Conservation (phyloP, 2,329 filamentous ascomycete species). For the Cryphonectria naterciae region DNA sequence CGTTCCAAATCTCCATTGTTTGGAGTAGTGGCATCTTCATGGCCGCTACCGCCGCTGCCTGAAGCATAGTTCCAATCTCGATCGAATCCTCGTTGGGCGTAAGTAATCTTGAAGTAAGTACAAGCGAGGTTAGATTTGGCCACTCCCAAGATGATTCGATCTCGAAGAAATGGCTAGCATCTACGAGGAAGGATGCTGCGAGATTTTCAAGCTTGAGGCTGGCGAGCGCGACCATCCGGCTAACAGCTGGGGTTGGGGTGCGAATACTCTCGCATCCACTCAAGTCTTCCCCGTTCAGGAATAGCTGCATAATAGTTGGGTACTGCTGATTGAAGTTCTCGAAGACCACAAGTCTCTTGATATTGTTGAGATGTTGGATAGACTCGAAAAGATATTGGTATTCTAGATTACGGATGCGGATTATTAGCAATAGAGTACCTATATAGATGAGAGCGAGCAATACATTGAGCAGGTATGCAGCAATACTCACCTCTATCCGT, state of each 20-base stretch:
- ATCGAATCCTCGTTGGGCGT: slow-evolving; percentile 30
- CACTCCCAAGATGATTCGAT: slow-evolving; percentile 35
- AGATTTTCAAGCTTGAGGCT: slow-evolving; percentile 38
- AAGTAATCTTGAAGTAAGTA: slow-evolving; percentile 39
- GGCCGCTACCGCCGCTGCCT: slow-evolving; percentile 34
- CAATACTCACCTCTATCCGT: slow-evolving; percentile 33
- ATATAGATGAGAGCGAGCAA: slow-evolving; percentile 27
- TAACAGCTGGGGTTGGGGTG: slow-evolving; percentile 31
- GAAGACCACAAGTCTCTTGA: slow-evolving; percentile 36
- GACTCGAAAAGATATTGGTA: slow-evolving; percentile 33
- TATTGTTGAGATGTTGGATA: slow-evolving; percentile 25
- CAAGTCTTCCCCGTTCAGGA: slow-evolving; percentile 19
- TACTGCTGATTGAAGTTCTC: slow-evolving; percentile 41
- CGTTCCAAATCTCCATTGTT: slow-evolving; percentile 44
- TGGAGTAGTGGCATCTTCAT: slow-evolving; percentile 39
- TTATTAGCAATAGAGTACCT: slow-evolving; percentile 19
- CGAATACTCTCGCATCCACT: slow-evolving; percentile 30
- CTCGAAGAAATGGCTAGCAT: slow-evolving; percentile 39
- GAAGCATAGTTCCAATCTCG: slow-evolving; percentile 31
- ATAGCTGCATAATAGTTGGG: slow-evolving; percentile 32
- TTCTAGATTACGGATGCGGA: slow-evolving; percentile 29
- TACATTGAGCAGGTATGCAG: slow-evolving; percentile 26
- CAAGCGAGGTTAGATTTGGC: slow-evolving; percentile 39
- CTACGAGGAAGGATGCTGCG: slow-evolving; percentile 37
- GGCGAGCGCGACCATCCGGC: slow-evolving; percentile 33